These are phyloP conservation scores for Tylopilus sp. DNA, from an alignment of 1,284 basidiomycete genomes.

Conservation along the genomic window DNA sequence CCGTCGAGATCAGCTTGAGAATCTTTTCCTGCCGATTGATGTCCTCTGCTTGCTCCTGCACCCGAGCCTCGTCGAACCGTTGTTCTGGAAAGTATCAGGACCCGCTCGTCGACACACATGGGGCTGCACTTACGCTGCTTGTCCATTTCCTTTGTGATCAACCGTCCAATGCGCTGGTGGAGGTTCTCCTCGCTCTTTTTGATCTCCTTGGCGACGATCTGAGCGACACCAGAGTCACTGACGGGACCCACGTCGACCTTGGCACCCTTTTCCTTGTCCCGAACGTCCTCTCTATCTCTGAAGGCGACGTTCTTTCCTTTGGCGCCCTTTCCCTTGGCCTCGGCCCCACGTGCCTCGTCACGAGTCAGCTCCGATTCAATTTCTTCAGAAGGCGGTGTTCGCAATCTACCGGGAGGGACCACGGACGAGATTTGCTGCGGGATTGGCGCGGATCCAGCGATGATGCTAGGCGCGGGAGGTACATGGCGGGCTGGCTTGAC, in stretches of 20 bases:
- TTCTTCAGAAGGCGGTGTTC: conserved; percentile 73
- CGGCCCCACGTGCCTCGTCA: conserved; percentile 54
- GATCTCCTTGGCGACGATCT: conserved; percentile 67
- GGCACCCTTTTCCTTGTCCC: conserved; percentile 43
- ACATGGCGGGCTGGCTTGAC: conserved; percentile 41
- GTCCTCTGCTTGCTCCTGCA: conserved; percentile 72
- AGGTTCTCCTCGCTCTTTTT: conserved; percentile 77
- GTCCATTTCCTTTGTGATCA: conserved; percentile 82
- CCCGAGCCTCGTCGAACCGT: conserved; percentile 76
- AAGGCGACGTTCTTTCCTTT: conserved; percentile 60
- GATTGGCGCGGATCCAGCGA: conserved; percentile 13
- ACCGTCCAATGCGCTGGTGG: conserved; percentile 66
- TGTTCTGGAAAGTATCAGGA: conserved; percentile 50
- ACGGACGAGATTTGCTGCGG: conserved; percentile 17
- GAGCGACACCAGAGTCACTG: conserved; percentile 53
- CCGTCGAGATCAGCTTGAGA: conserved; percentile 79
- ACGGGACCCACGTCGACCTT: conserved; percentile 46
- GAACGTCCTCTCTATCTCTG: conserved; percentile 55
- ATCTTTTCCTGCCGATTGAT: conserved; percentile 82
- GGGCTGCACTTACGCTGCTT: conserved; percentile 65
- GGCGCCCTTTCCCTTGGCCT: conserved; percentile 51
- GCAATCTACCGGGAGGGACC: conserved; percentile 43
- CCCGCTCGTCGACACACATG: conserved; percentile 1
- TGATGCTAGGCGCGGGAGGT: conserved; percentile 31
- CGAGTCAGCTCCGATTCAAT: conserved; percentile 60